These are phyloP conservation scores for Colletotrichum sidae DNA, from an alignment of 2,329 filamentous ascomycete species.

Conservation along the genomic window DNA sequence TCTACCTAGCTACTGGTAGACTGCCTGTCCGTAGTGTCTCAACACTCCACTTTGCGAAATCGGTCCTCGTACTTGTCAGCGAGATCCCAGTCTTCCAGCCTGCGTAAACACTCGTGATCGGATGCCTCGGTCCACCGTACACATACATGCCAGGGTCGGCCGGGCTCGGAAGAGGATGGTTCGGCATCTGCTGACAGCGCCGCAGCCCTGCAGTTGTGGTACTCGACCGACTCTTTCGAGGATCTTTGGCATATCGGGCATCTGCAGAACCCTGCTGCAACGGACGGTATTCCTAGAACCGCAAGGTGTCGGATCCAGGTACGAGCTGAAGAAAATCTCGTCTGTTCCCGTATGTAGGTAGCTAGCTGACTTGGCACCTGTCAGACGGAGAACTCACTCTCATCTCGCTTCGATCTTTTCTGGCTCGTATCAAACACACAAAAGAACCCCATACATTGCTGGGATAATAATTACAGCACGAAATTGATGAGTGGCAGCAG, in stretches of 20 bases:
- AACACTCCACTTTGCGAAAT: too few relatives aligned
- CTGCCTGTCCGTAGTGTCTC: too few relatives aligned
- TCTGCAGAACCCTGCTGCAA: background rate
- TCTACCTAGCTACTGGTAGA: too few relatives aligned
- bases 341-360: too few relatives aligned
- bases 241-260: background rate
- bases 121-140: background rate
- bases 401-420: constrained; percentile 40
- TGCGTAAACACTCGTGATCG: background rate
- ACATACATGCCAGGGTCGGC: constrained; percentile 9
- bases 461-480: too few relatives aligned
- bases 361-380: too few relatives aligned
- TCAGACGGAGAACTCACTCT: constrained; percentile 5
- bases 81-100: too few relatives aligned
- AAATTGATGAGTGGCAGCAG: constrained; percentile 16
- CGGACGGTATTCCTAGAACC: background rate
- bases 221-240: background rate
- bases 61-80: too few relatives aligned
- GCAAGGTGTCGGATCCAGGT: background rate
- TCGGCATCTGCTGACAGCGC: constrained; percentile 25
- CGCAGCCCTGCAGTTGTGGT: background rate
- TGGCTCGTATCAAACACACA: constrained; percentile 48
- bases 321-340: too few relatives aligned
- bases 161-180: constrained; percentile 15
- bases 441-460: too few relatives aligned